phyloP scores from a whole-genome alignment of 2,329 filamentous ascomycete genomes.

The Penicillium glabrum region DNA sequence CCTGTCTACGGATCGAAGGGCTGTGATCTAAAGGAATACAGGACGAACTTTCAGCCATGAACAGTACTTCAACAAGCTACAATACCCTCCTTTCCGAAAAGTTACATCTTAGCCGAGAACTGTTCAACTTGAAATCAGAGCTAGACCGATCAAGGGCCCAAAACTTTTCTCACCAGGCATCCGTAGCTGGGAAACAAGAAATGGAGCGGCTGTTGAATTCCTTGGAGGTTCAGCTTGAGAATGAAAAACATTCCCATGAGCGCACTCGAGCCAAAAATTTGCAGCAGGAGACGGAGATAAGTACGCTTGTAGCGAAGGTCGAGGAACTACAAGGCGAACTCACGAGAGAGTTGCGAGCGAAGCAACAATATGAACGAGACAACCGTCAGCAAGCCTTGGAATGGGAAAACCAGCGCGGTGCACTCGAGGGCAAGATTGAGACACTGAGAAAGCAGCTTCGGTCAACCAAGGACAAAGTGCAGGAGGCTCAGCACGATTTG shows the following conservation, averaged over 20 bases:
- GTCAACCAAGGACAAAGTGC: slow-evolving; percentile 70
- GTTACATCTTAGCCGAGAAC: slow-evolving; percentile 59
- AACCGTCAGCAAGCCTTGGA: slow-evolving; percentile 59
- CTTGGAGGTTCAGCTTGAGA: slow-evolving; percentile 77
- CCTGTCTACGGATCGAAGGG: background rate
- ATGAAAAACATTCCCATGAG: slow-evolving; percentile 70
- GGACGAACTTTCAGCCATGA: slow-evolving; percentile 71
- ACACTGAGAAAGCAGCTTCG: slow-evolving; percentile 69
- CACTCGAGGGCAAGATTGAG: slow-evolving; percentile 69
- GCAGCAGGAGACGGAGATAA: slow-evolving; percentile 41
- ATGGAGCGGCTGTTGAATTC: slow-evolving; percentile 76
- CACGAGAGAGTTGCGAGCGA: slow-evolving; percentile 51
- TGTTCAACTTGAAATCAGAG: slow-evolving; percentile 60
- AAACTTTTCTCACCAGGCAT: slow-evolving; percentile 61
- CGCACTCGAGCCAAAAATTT: slow-evolving; percentile 49
- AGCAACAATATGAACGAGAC: slow-evolving; percentile 48
- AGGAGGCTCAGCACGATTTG: slow-evolving; percentile 58
- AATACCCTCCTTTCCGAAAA: slow-evolving; percentile 69
- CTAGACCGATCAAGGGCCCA: slow-evolving; percentile 63
- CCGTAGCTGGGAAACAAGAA: slow-evolving; percentile 75
- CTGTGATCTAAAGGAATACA: slow-evolving; percentile 34
- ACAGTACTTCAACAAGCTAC: slow-evolving; percentile 66
- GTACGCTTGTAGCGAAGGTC: slow-evolving; percentile 41
- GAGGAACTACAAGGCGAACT: slow-evolving; percentile 53
- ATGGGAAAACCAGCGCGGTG: slow-evolving; percentile 61